These are phyloP conservation scores for Termitomyces sp. DNA, from an alignment of 768 basidiomycete genomes.

Conservation along the genomic window DNA sequence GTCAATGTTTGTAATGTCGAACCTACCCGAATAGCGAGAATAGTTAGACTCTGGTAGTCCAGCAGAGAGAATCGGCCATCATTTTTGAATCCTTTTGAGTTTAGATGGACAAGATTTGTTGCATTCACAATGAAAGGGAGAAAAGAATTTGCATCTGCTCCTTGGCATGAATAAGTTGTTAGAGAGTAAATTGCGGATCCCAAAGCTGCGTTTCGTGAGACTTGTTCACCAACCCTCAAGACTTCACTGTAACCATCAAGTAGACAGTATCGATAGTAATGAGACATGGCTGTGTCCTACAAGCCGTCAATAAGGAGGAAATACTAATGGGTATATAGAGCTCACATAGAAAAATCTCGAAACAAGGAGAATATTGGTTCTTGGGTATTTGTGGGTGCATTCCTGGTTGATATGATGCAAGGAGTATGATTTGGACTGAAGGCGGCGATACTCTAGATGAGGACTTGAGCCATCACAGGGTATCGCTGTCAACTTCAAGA, in stretches of 20 bases:
- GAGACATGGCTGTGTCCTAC: background rate
- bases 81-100: background rate
- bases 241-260: background rate
- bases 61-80: background rate
- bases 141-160: background rate
- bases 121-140: background rate
- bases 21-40: background rate
- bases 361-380: background rate
- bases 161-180: background rate
- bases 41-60: background rate
- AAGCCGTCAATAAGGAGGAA: background rate
- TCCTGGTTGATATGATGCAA: background rate
- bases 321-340: no score
- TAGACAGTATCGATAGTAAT: background rate
- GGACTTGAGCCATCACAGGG: no score
- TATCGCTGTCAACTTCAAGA: no score
- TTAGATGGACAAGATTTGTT: conserved; percentile 2
- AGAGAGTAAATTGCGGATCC: background rate
- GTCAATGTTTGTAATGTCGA: conserved; percentile 3
- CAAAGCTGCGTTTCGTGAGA: background rate
- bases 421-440: no score
- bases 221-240: fast-evolving
- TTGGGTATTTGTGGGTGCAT: background rate
- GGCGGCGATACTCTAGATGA: no score
- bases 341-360: conserved; percentile 4